These are phyloP conservation scores for Hymenoscyphus fructigenus DNA, from an alignment of 2,329 filamentous ascomycete species.

Conservation along the genomic window DNA sequence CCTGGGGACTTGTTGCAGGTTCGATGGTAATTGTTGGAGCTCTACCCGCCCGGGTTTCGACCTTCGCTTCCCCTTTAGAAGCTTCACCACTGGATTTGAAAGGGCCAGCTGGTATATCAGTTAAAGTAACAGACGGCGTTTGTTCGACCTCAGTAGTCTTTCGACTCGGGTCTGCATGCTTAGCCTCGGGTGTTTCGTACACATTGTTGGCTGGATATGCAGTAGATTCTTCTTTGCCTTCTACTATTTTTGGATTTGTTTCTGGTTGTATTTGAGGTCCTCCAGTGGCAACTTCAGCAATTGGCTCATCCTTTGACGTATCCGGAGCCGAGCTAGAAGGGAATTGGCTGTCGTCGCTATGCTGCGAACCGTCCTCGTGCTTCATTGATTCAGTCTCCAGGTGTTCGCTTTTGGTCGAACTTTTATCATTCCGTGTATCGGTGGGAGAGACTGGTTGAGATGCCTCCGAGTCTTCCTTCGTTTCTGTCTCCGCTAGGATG, in stretches of 20 bases:
- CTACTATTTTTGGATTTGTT: not conserved
- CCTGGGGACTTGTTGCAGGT: not conserved
- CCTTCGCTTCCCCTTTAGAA: not conserved
- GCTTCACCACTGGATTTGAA: not conserved
- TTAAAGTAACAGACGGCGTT: not conserved
- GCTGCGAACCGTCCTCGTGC: not conserved
- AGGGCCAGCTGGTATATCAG: not conserved
- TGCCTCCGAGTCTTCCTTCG: not conserved
- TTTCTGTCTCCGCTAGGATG: not conserved
- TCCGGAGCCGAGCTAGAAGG: no score
- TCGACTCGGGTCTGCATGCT: not conserved
- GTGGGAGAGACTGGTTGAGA: not conserved
- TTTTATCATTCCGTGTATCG: not conserved
- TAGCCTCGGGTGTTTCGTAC: not conserved
- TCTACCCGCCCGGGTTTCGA: not conserved
- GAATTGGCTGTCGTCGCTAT: not conserved
- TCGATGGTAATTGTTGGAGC: conserved; percentile 1
- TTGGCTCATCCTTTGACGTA: not conserved
- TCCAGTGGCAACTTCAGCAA: not conserved
- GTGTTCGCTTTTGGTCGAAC: not conserved
- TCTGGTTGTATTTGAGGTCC: not conserved
- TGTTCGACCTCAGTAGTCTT: not conserved
- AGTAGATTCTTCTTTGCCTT: not conserved
- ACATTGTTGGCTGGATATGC: not conserved
- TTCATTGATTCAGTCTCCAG: not conserved